Evolutionary conservation across 306 rosid genomes (phyloP), one percentile per base, ranked within the genome.

Genomic region (Fragaria nilgerrensis): DNA sequence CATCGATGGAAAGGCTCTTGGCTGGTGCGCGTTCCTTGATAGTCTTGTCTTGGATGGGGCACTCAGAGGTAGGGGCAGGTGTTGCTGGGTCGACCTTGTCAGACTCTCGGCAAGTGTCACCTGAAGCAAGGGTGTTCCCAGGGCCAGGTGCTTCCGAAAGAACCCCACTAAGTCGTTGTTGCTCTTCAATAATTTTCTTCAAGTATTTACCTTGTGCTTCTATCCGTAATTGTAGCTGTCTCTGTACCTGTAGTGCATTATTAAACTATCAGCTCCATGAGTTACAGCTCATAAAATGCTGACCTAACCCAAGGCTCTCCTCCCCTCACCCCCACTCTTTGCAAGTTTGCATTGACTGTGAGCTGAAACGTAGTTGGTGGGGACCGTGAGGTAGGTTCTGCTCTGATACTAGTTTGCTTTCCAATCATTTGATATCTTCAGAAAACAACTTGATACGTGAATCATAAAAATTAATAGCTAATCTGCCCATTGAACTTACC

Each of bases 151-250:
- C 90, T 67, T 89, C 97, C 4, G 97, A 89, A 53, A 88, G 82
- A 84, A 88, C 94, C 43, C 99, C 99, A 47, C 89, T 82, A 37
- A 92, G 94, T 68, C 95, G 88, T 73, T 91, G 99, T 70, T 95
- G 99, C 84, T 95, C 99, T 86, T 95, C 99, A 2, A 95, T 92
- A 86, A 95, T 95, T 90, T 95, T 95, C 89, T 92, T 95, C 91
- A 95, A 84, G 86, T 95, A 95, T 58, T 95, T 91, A 52, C 97
- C 97, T 79, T 95, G 99, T 53, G 99, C 99, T 86, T 95, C 99
- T 75, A 95, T 95, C 56, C 99, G 86, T 52, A 90, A 79, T 58
- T 95, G 99, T 49, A 95, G 91, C 83, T 95, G 99, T 86, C 97
- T 92, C 85, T 95, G 99, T 25, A 95, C 99, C 99, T 95, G 95